phyloP scores from a whole-genome alignment of 805 yeast genomes.

The Pichia membranifaciens region DNA sequence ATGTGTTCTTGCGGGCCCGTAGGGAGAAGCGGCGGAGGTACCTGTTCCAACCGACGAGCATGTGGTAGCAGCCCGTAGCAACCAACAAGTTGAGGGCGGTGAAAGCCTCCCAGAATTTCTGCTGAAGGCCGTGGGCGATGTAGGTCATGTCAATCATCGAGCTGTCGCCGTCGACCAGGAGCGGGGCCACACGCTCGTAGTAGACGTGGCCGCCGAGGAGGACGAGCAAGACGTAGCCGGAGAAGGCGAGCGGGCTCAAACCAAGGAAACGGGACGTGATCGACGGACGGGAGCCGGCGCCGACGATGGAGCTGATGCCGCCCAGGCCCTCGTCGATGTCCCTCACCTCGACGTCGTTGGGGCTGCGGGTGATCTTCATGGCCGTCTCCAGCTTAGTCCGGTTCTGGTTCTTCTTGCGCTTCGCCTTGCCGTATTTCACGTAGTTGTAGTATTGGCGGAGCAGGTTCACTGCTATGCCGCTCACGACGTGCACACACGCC shows the following conservation, averaged over 20 bases:
- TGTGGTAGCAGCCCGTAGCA: constrained; percentile 44
- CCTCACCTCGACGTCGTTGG: constrained; percentile 19
- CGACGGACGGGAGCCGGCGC: constrained; percentile 48
- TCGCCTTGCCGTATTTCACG: constrained; percentile 21
- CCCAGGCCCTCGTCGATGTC: constrained; percentile 53
- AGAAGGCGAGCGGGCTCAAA: constrained; percentile 49
- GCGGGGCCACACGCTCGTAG: constrained; percentile 45
- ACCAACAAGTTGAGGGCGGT: constrained; percentile 33
- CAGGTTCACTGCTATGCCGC: constrained; percentile 46
- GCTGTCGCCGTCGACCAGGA: constrained; percentile 59
- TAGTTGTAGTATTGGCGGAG: constrained; percentile 30
- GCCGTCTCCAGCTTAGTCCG: constrained; percentile 4
- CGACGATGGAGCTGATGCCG: constrained; percentile 51
- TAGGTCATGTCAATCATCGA: constrained; percentile 48
- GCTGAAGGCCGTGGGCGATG: constrained; percentile 36
- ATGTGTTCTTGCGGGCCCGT: constrained; percentile 40
- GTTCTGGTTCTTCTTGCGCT: constrained; percentile 6
- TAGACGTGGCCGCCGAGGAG: constrained; percentile 41
- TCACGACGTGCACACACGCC: constrained; percentile 40
- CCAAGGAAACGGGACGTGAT: constrained; percentile 40
- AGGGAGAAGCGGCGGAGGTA: constrained; percentile 37
- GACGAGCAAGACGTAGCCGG: constrained; percentile 52
- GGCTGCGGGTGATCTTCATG: constrained; percentile 5
- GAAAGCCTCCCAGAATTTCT: constrained; percentile 1
- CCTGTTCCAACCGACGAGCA: constrained; percentile 45